Evolutionary conservation across 1,284 basidiomycete genomes (phyloP).

Genomic region (Rhodotorula sp.): DNA sequence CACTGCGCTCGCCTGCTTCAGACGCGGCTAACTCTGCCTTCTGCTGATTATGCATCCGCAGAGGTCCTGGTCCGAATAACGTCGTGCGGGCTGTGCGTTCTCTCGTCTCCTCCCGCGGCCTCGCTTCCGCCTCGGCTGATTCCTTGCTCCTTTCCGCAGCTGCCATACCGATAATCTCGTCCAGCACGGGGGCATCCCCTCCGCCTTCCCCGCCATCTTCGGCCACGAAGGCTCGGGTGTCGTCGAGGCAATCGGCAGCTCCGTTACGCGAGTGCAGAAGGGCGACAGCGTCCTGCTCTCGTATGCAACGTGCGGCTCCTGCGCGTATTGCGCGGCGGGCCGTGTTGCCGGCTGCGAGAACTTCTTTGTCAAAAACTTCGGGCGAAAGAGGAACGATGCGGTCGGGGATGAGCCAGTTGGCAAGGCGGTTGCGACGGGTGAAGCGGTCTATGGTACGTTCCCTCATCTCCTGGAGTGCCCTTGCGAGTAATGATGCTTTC

Average conservation of each 20-base stretch:
- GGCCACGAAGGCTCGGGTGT: constrained; percentile 38
- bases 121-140: background rate
- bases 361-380: constrained; percentile 33
- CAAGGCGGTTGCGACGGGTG: background rate
- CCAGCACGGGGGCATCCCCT: constrained; percentile 32
- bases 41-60: background rate
- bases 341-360: constrained; percentile 25
- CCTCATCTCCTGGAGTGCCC: no score
- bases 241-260: constrained; percentile 29
- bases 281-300: constrained; percentile 36
- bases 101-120: background rate
- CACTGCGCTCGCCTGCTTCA: no score
- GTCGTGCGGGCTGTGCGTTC: constrained; percentile 17
- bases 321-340: constrained; percentile 21
- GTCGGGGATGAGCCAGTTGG: constrained; percentile 9
- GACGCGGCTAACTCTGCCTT: background rate
- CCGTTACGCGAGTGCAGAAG: constrained; percentile 15
- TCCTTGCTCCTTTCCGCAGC: background rate
- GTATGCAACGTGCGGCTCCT: constrained; percentile 29
- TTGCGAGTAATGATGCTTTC: background rate
- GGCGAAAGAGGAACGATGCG: constrained; percentile 9
- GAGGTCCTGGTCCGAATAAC: constrained; percentile 35
- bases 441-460: constrained; percentile 4
- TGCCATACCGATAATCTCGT: constrained; percentile 36
- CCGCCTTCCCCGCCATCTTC: constrained; percentile 32